These are phyloP conservation scores for Curvularia sp. DNA, from an alignment of 2,329 filamentous ascomycete genomes.

Conservation along the genomic window DNA sequence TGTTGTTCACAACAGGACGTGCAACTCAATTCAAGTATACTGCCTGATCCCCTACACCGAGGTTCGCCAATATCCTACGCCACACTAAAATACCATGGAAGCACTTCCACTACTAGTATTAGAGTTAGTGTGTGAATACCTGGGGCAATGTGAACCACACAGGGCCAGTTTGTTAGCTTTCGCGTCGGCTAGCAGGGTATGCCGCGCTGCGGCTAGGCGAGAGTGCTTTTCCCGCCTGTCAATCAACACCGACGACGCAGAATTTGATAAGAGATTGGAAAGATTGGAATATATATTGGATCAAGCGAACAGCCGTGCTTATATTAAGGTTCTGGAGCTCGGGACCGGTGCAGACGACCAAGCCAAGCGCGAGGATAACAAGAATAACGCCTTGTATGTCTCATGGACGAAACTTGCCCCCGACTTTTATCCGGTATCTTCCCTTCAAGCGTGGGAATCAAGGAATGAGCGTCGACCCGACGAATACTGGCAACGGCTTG, in stretches of 20 bases:
- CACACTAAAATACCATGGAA: background rate
- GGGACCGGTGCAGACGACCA: background rate
- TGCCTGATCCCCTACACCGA: background rate
- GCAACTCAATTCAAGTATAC: background rate
- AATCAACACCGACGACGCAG: background rate
- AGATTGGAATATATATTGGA: background rate
- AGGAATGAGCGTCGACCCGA: conserved; percentile 1
- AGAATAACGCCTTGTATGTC: background rate
- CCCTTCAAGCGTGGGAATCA: background rate
- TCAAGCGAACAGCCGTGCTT: background rate
- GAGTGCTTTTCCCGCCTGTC: background rate
- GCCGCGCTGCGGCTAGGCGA: background rate
- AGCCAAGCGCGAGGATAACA: background rate
- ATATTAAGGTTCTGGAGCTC: background rate
- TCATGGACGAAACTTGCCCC: conserved; percentile 2
- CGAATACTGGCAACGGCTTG: background rate
- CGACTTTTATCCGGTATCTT: background rate
- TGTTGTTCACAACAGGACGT: background rate
- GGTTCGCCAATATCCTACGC: background rate
- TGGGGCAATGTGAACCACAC: background rate
- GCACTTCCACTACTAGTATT: background rate
- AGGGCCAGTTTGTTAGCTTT: background rate
- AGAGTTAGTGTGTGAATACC: background rate
- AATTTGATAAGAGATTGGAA: background rate
- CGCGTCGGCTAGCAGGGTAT: background rate